Evolutionary conservation across 1,284 basidiomycete species (phyloP).

Genomic region (Ceratobasidium sp.): DNA sequence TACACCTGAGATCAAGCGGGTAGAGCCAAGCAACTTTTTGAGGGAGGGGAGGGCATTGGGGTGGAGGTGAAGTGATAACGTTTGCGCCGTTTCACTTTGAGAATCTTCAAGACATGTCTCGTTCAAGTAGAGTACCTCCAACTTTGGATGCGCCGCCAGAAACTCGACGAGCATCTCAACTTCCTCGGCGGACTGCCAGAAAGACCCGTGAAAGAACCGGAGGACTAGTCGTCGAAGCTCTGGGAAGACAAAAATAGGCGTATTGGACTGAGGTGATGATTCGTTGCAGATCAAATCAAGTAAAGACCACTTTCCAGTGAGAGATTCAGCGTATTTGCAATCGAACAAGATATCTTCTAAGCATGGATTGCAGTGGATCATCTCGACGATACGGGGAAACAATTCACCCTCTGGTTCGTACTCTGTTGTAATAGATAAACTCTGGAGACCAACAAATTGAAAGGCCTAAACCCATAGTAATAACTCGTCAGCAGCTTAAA

Average conservation of each 20-base stretch:
- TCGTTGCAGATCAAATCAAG: slow-evolving; percentile 6
- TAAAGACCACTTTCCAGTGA: slow-evolving; percentile 13
- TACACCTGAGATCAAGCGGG: slow-evolving; percentile 14
- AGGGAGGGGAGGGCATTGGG: slow-evolving; percentile 2
- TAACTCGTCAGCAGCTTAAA: not conserved
- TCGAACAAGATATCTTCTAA: slow-evolving; percentile 14
- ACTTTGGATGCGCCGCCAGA: slow-evolving; percentile 3
- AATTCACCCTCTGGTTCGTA: slow-evolving; percentile 5
- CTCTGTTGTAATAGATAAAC: slow-evolving; percentile 1
- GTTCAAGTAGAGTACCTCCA: slow-evolving; percentile 5
- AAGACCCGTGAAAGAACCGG: not conserved
- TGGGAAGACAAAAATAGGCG: slow-evolving; percentile 16
- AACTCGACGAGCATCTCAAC: not conserved
- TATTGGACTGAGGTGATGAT: not conserved
- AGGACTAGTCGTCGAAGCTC: slow-evolving; percentile 11
- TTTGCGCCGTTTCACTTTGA: slow-evolving; percentile 9
- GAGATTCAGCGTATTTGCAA: slow-evolving; percentile 23
- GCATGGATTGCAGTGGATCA: slow-evolving; percentile 10
- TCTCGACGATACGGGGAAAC: not conserved
- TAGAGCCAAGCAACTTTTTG: slow-evolving; percentile 6
- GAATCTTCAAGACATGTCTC: slow-evolving; percentile 19
- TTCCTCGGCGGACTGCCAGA: slow-evolving; percentile 22
- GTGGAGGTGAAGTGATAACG: not conserved
- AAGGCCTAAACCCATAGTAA: slow-evolving; percentile 4
- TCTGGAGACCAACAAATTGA: slow-evolving; percentile 4